Percentiles rank a stretch among this genome's conserved stretches.
phyloP scores from a whole-genome alignment of 2,329 filamentous ascomycete species.

The Fusarium coffeatum region DNA sequence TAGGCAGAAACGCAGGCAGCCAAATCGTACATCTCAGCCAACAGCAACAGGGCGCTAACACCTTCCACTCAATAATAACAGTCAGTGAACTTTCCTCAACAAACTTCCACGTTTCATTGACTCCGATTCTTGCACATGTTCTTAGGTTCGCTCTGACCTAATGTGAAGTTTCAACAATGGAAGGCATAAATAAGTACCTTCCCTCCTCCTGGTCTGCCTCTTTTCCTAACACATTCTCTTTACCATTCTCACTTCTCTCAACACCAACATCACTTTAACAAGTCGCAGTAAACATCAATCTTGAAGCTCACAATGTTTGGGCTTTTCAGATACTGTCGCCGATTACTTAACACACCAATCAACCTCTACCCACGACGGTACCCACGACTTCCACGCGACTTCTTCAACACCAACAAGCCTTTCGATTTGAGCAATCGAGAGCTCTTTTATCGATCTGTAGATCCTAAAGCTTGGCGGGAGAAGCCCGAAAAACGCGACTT shows the following conservation, averaged over 20 bases:
- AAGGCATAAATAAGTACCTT: neutral
- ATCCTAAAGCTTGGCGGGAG: neutral
- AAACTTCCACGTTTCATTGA: neutral
- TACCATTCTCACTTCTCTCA: no score
- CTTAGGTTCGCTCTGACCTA: neutral
- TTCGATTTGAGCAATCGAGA: neutral
- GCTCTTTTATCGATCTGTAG: neutral
- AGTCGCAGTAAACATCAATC: neutral
- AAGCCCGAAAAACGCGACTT: neutral
- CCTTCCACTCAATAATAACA: neutral
- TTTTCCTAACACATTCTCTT: neutral
- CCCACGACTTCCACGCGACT: neutral
- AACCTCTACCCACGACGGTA: neutral
- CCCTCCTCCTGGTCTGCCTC: neutral
- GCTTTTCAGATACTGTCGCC: neutral
- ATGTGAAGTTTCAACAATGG: neutral
- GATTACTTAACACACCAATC: neutral
- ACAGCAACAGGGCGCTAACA: neutral
- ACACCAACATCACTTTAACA: neutral
- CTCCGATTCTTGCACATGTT: neutral
- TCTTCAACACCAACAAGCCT: neutral
- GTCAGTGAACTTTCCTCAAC: neutral
- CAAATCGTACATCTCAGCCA: neutral
- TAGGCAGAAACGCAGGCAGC: constrained; percentile 23
- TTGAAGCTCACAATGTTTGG: neutral